Percentiles rank a stretch among this genome's conserved stretches.
phyloP scores from a whole-genome alignment of 352 stramenopile species.

The Phytophthora pistaciae region DNA sequence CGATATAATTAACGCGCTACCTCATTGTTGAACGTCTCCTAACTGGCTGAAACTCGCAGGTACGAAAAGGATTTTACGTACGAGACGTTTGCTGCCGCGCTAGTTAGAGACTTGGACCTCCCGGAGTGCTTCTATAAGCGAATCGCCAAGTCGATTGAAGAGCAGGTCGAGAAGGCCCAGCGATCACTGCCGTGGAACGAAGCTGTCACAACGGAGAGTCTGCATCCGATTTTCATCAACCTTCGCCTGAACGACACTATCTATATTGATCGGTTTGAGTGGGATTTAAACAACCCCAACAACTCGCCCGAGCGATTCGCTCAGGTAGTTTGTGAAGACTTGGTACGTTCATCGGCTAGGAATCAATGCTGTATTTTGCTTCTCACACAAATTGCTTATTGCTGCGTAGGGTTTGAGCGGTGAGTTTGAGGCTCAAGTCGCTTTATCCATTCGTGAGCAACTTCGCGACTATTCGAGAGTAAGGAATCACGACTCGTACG shows the following conservation, averaged over 20 bases:
- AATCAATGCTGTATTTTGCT: neutral
- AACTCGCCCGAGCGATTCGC: slow-evolving; percentile 83
- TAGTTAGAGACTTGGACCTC: slow-evolving; percentile 78
- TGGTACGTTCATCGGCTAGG: slow-evolving; percentile 45
- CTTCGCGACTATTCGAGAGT: slow-evolving; percentile 81
- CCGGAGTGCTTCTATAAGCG: slow-evolving; percentile 79
- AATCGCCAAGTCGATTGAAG: slow-evolving; percentile 68
- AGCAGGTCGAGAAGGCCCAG: slow-evolving; percentile 76
- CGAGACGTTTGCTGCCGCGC: slow-evolving; percentile 74
- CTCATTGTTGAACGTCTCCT: neutral
- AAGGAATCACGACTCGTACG: neutral
- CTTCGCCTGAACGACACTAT: slow-evolving; percentile 84
- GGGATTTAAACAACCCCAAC: slow-evolving; percentile 70
- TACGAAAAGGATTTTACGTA: slow-evolving; percentile 81
- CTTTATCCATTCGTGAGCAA: slow-evolving; percentile 82
- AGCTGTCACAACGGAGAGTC: slow-evolving; percentile 60
- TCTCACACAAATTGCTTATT: slow-evolving; percentile 6
- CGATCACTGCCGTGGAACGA: slow-evolving; percentile 64
- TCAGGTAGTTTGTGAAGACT: slow-evolving; percentile 68
- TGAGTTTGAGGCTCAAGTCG: slow-evolving; percentile 83
- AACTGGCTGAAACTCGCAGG: slow-evolving; percentile 29
- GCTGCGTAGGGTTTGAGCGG: slow-evolving; percentile 67
- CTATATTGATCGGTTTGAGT: slow-evolving; percentile 86
- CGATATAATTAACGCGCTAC: neutral
- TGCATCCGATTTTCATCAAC: slow-evolving; percentile 87